A percentile compares a stretch with the other conserved stretches of the same genome.
These are phyloP conservation scores for Metschnikowia proteae DNA, from an alignment of 805 yeast genomes.

Conservation along the genomic window DNA sequence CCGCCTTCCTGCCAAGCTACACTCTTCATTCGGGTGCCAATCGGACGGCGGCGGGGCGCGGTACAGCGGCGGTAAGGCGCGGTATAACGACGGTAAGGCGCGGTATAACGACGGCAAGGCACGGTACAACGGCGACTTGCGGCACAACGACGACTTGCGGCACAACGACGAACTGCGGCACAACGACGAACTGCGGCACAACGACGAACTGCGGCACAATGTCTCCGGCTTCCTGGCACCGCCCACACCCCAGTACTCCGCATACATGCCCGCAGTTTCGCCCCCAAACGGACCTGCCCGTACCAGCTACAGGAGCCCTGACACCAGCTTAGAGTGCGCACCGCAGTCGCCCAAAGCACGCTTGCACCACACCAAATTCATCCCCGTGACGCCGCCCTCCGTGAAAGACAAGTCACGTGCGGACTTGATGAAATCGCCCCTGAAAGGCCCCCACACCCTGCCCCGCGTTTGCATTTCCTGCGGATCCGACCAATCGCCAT, in stretches of 20 bases:
- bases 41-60: background rate
- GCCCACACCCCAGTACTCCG: background rate
- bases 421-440: constrained; percentile 34
- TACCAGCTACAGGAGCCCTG: background rate
- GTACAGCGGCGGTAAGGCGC: too few species aligned
- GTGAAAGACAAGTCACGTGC: constrained; percentile 27
- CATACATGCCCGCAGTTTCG: background rate
- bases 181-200: too few species aligned
- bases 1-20: background rate
- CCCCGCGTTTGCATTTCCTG: constrained; percentile 81
- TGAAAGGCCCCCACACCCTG: constrained; percentile 20
- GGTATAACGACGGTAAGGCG: too few species aligned
- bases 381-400: constrained; percentile 42
- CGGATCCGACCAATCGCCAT: constrained; percentile 86
- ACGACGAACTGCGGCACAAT: background rate
- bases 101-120: too few species aligned
- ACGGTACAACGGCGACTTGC: too few species aligned
- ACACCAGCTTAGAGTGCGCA: background rate
- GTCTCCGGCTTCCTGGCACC: background rate
- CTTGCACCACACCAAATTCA: constrained; percentile 20
- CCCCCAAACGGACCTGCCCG: too few species aligned
- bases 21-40: background rate
- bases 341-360: background rate
- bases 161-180: background rate
- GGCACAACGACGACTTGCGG: too few species aligned